These are phyloP conservation scores for Diplocarpon mali DNA, from an alignment of 2,329 filamentous ascomycete genomes.

Conservation along the genomic window DNA sequence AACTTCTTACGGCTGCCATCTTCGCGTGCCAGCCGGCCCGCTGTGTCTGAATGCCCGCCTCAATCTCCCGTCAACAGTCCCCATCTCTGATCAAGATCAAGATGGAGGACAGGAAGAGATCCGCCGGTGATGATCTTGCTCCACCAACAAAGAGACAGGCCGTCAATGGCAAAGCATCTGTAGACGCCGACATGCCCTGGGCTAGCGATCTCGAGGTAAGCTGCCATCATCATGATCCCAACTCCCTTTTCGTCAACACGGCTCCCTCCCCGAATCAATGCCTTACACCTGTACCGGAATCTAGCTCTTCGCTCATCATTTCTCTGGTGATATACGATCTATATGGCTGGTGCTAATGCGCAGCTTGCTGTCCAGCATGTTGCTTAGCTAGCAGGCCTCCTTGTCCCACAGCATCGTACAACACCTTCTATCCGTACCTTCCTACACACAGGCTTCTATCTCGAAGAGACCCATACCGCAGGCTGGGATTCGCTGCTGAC, in stretches of 20 bases:
- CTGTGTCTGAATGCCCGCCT: slow-evolving; percentile 69
- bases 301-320: slow-evolving; percentile 10
- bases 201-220: slow-evolving; percentile 65
- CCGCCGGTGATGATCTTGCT: slow-evolving; percentile 74
- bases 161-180: slow-evolving; percentile 65
- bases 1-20: slow-evolving; percentile 23
- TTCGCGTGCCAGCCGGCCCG: slow-evolving; percentile 27
- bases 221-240: slow-evolving; percentile 28
- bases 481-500: slow-evolving; percentile 29
- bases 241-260: slow-evolving; percentile 13
- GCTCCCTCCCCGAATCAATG: slow-evolving; percentile 7
- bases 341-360: slow-evolving; percentile 32
- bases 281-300: slow-evolving; percentile 14
- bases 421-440: slow-evolving; percentile 13
- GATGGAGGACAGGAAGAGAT: slow-evolving; percentile 99
- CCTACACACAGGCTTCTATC: slow-evolving; percentile 10
- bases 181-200: slow-evolving; percentile 58
- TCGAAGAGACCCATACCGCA: slow-evolving; percentile 9
- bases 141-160: slow-evolving; percentile 89
- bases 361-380: slow-evolving; percentile 33
- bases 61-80: slow-evolving; percentile 48
- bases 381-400: slow-evolving; percentile 28
- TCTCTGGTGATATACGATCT: slow-evolving; percentile 19
- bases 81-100: slow-evolving; percentile 79
- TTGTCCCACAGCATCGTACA: slow-evolving; percentile 19